Evolutionary conservation across 148 eudicot species (phyloP).

Genomic region (Vaccinium macrocarpon): DNA sequence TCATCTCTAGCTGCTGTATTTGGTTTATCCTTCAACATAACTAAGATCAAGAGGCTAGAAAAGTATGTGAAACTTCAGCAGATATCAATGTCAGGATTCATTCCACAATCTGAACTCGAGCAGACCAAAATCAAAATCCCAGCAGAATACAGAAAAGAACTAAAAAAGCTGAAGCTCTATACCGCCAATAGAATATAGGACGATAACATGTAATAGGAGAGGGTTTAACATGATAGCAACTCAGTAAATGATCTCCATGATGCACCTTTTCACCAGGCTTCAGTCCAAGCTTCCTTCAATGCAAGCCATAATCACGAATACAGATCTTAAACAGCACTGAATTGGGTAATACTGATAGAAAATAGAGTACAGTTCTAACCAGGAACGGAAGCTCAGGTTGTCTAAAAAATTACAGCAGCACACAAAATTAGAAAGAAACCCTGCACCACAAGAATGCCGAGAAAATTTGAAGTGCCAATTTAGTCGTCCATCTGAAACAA

Average conservation of each 20-base stretch:
- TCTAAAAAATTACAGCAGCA: neutral
- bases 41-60: neutral
- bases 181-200: neutral
- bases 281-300: neutral
- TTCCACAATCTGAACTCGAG: neutral
- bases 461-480: neutral
- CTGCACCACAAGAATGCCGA: neutral
- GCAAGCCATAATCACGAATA: neutral
- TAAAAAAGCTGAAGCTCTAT: neutral
- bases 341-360: neutral
- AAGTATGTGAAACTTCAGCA: neutral
- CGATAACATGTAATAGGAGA: neutral
- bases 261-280: neutral
- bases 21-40: neutral
- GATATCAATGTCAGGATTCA: neutral
- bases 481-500: neutral
- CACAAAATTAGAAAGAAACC: neutral
- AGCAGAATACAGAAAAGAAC: neutral
- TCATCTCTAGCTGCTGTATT: neutral
- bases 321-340: neutral
- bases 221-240: neutral
- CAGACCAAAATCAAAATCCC: neutral
- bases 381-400: neutral
- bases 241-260: neutral
- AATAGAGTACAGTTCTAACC: neutral